Evolutionary conservation across 78 protist genomes (phyloP), one percentile per base, ranked within the genome.

Genomic region (Dictyostelium capitatum): DNA sequence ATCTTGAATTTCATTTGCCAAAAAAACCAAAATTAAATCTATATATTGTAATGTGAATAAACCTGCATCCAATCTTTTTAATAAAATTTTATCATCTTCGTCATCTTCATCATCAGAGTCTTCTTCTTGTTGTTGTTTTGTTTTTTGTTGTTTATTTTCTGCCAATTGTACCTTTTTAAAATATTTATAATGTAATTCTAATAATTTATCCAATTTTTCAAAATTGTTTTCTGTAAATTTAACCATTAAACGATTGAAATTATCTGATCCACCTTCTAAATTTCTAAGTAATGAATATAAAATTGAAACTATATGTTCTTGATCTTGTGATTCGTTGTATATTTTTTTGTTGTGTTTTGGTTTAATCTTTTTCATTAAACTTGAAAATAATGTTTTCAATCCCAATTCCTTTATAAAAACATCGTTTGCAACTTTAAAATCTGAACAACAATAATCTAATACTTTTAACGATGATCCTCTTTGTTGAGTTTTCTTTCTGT

Each of bases 291-390:
- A 47, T 46, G 82, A 80, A 59, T 77, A 43, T 17, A 91, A n/a
- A 3, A 79, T 80, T n/a, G 81, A 72, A 10, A 91, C 65, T 1
- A 82, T 82, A 65, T 91, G 92, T 48, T 64, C 80, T 43, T 87
- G 83, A 64, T 87, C 93, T 37, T 87, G 72, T n/a, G 12, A 5
- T 74, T 82, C 82, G 32, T 82, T 78, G 50, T 72, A 83, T 37
- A 83, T 20, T n/a, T 72, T 62, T 57, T 62, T 69, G 6, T 54
- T 82, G 50, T 73, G 90, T 67, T 64, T 65, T n/a, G 64, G 17
- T 79, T 79, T 83, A 30, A 84, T 47, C 79, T 89, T 84, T 56
- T 94, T 94, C 96, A 94, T 94, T n/a, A 94, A 80, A 5, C 83
- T 47, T 56, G 96, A 56, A 41, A 94, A 94, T n/a, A 85, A 65